phyloP scores from a whole-genome alignment of 208 protist species.

The Leishmania mexicana region DNA sequence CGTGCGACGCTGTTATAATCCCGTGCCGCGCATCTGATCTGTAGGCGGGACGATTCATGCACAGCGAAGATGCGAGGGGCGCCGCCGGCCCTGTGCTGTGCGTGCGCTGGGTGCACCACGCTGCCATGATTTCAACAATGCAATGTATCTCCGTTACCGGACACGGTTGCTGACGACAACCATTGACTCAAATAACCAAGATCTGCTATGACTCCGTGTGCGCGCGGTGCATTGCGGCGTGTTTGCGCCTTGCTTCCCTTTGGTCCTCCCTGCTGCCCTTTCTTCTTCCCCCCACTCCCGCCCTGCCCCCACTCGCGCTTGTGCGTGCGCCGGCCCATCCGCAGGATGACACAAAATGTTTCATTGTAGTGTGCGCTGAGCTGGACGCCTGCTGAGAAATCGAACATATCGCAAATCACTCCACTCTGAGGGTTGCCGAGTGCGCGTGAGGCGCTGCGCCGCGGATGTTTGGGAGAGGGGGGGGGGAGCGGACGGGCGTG shows the following conservation, averaged over 20 bases:
- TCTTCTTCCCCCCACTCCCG: background rate
- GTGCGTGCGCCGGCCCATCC: background rate
- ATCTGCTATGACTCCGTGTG: conserved; percentile 70
- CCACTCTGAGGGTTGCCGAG: conserved; percentile 25
- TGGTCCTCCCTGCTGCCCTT: background rate
- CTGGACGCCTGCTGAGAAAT: conserved; percentile 34
- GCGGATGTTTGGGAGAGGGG: background rate
- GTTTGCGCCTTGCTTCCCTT: background rate
- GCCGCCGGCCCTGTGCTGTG: background rate
- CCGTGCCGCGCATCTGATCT: conserved; percentile 25
- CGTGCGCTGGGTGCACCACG: background rate
- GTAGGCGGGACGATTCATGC: conserved; percentile 53
- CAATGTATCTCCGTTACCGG: conserved; percentile 50
- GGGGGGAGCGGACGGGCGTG: background rate
- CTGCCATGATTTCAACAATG: conserved; percentile 13
- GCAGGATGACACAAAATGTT: conserved; percentile 26
- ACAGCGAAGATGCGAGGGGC: conserved; percentile 38
- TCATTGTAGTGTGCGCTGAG: conserved; percentile 27
- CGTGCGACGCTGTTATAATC: conserved; percentile 43
- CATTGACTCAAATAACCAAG: conserved; percentile 74
- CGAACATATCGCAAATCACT: conserved; percentile 42
- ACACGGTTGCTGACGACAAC: conserved; percentile 62
- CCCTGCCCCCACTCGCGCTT: background rate
- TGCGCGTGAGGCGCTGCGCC: background rate
- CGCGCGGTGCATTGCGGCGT: background rate